phyloP scores from a whole-genome alignment of 2,329 filamentous ascomycete genomes.

The Talaromyces marneffei region DNA sequence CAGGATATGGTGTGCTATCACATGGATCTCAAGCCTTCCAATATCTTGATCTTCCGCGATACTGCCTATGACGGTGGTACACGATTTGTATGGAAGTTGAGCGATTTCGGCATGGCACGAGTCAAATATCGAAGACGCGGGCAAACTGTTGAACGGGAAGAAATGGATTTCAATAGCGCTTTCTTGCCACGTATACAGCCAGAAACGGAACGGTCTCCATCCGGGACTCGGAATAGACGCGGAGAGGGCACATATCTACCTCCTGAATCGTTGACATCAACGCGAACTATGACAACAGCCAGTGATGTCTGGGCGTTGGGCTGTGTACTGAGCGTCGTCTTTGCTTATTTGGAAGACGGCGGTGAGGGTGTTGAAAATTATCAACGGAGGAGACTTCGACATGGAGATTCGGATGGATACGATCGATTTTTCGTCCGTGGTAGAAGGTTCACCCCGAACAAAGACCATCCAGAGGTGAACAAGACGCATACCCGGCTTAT shows the following conservation, averaged over 20 bases:
- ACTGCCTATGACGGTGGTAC: conserved; percentile 16
- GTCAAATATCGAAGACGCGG: conserved; percentile 27
- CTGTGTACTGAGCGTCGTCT: conserved; percentile 36
- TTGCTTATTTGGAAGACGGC: conserved; percentile 34
- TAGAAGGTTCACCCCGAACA: not conserved
- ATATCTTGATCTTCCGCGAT: conserved; percentile 27
- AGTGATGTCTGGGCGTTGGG: conserved; percentile 42
- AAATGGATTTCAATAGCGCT: conserved; percentile 24
- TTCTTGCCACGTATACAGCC: conserved; percentile 22
- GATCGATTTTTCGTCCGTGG: conserved; percentile 14
- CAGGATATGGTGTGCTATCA: conserved; percentile 37
- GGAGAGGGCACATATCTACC: conserved; percentile 35
- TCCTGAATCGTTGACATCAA: conserved; percentile 26
- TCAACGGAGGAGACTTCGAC: conserved; percentile 17
- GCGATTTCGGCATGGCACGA: conserved; percentile 40
- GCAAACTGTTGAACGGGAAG: conserved; percentile 18
- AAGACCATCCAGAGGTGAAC: conserved; percentile 8
- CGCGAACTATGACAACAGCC: conserved; percentile 27
- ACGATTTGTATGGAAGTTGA: conserved; percentile 35
- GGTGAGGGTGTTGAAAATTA: conserved; percentile 22
- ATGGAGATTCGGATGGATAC: conserved; percentile 20
- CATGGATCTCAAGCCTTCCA: conserved; percentile 38
- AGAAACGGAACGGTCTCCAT: conserved; percentile 3
- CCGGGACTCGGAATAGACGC: conserved; percentile 23
- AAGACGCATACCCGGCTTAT: conserved; percentile 7